Conservation (phyloP, 768 basidiomycete genomes). For the Mycena indigotica region DNA sequence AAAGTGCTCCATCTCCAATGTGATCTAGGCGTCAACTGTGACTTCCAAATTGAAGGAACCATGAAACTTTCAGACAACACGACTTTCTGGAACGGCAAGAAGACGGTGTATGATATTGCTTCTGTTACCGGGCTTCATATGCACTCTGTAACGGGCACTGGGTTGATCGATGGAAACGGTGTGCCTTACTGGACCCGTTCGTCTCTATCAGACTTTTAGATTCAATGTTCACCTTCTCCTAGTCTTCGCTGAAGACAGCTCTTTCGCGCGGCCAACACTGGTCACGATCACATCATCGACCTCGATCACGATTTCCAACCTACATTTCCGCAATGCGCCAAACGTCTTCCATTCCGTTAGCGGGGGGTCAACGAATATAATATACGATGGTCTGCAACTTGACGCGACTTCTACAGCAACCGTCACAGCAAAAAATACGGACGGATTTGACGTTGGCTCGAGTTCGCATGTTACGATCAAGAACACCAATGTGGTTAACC, state of each 20-base stretch:
- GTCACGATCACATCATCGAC: slow-evolving; percentile 31
- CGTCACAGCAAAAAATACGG: slow-evolving; percentile 34
- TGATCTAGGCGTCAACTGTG: slow-evolving; percentile 24
- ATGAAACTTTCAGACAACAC: slow-evolving; percentile 32
- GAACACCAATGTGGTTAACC: slow-evolving; percentile 30
- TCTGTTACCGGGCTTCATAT: slow-evolving; percentile 28
- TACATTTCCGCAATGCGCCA: slow-evolving; percentile 32
- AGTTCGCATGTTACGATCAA: slow-evolving; percentile 31
- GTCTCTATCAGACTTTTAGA: background rate
- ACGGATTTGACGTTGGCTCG: slow-evolving; percentile 34
- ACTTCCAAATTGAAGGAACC: slow-evolving; percentile 34
- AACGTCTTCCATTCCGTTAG: slow-evolving; percentile 36
- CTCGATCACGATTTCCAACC: slow-evolving; percentile 31
- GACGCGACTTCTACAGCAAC: slow-evolving; percentile 29
- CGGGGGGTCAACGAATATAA: slow-evolving; percentile 30
- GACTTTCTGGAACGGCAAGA: slow-evolving; percentile 32
- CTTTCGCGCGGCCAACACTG: slow-evolving; percentile 32
- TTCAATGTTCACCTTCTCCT: background rate
- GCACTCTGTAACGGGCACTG: slow-evolving; percentile 31
- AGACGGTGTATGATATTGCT: slow-evolving; percentile 26
- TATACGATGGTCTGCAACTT: slow-evolving; percentile 28
- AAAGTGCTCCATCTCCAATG: background rate
- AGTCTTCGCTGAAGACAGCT: slow-evolving; percentile 32
- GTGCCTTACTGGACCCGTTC: slow-evolving; percentile 32
- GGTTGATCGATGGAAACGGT: slow-evolving; percentile 35